phyloP scores from a whole-genome alignment of 306 rosid species.

The Benincasa hispida region DNA sequence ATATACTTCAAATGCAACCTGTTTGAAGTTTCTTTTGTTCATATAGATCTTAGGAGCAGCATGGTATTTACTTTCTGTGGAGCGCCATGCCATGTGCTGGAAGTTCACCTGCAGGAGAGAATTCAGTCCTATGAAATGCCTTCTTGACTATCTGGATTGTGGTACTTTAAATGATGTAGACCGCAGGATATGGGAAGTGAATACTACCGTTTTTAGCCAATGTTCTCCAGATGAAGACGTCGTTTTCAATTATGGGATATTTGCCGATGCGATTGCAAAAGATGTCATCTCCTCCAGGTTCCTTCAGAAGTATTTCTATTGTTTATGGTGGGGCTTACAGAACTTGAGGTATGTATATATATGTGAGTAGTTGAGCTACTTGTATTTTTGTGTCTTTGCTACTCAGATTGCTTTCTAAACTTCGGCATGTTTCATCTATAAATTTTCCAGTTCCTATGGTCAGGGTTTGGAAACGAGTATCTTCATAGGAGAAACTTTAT shows the following conservation, averaged over 20 bases:
- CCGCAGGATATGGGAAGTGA: constrained; percentile 43
- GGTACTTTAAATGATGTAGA: constrained; percentile 20
- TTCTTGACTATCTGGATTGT: constrained; percentile 51
- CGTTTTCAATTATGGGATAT: constrained; percentile 55
- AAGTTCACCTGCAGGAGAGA: constrained; percentile 59
- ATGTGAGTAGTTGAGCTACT: background rate
- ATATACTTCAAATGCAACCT: background rate
- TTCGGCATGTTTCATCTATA: constrained; percentile 5
- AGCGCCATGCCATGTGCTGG: constrained; percentile 75
- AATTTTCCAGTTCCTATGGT: constrained; percentile 59
- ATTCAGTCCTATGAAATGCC: constrained; percentile 33
- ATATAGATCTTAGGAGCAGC: constrained; percentile 77
- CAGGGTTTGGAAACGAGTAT: constrained; percentile 58
- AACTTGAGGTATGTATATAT: constrained; percentile 53
- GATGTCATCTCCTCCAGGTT: constrained; percentile 40
- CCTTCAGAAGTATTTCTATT: constrained; percentile 67
- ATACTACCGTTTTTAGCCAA: constrained; percentile 45
- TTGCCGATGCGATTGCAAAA: constrained; percentile 39
- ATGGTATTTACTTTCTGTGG: constrained; percentile 78
- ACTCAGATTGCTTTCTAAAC: background rate
- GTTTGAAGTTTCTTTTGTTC: constrained; percentile 11
- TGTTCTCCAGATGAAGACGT: constrained; percentile 42
- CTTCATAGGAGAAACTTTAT: constrained; percentile 62
- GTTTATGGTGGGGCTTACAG: constrained; percentile 97
- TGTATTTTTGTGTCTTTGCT: background rate